A percentile compares a stretch with the other conserved stretches of the same genome.
Evolutionary conservation across 1,284 basidiomycete species (phyloP).

Genomic region (Leccinum pachyderme): DNA sequence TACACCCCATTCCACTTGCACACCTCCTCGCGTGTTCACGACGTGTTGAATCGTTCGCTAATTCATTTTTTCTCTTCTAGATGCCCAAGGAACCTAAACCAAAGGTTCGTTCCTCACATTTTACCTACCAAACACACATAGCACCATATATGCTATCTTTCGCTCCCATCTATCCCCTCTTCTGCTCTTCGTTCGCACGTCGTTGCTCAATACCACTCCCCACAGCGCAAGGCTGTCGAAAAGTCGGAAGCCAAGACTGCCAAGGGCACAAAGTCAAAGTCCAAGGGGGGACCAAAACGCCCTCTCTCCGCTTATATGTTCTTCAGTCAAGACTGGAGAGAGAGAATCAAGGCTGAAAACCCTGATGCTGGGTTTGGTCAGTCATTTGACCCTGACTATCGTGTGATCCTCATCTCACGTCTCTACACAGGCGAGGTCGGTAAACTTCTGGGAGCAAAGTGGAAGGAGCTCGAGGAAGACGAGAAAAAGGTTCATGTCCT

Average conservation of each 20-base stretch:
- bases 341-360: slow-evolving; percentile 94
- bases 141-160: slow-evolving; percentile 23
- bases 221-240: slow-evolving; percentile 70
- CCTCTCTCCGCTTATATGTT: slow-evolving; percentile 98
- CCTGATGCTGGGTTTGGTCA: slow-evolving; percentile 89
- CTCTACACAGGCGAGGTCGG: slow-evolving; percentile 68
- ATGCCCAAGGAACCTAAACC: slow-evolving; percentile 85
- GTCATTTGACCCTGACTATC: slow-evolving; percentile 27
- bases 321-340: slow-evolving; percentile 95
- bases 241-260: slow-evolving; percentile 60
- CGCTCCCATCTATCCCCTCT: background rate
- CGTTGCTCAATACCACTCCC: slow-evolving; percentile 17
- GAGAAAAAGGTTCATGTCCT: slow-evolving; percentile 74
- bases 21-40: slow-evolving; percentile 24
- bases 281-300: slow-evolving; percentile 67
- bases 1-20: slow-evolving; percentile 26
- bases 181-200: background rate
- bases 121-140: slow-evolving; percentile 3
- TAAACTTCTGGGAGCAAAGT: slow-evolving; percentile 85
- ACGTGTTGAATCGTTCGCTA: slow-evolving; percentile 36
- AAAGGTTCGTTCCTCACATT: slow-evolving; percentile 48
- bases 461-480: slow-evolving; percentile 82
- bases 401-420: slow-evolving; percentile 10
- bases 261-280: slow-evolving; percentile 71
- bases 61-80: slow-evolving; percentile 41